phyloP scores from a whole-genome alignment of 2,329 filamentous ascomycete genomes.

The Thermochaetoides dissita region DNA sequence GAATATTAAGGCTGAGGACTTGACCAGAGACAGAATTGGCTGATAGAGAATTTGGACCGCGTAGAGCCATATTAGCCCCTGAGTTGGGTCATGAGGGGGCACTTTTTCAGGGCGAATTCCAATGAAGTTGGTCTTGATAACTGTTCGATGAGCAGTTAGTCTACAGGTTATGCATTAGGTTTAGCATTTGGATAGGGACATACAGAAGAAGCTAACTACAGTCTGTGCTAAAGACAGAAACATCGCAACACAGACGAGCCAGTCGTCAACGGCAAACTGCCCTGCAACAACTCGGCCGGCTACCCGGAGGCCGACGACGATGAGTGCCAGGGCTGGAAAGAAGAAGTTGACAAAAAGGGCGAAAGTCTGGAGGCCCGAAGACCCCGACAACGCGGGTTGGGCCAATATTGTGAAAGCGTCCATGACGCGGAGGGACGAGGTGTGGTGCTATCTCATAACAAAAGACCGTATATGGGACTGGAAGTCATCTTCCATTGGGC shows the following conservation, averaged over 20 bases:
- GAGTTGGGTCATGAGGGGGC: slow-evolving; percentile 15
- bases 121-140: slow-evolving; percentile 21
- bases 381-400: slow-evolving; percentile 7
- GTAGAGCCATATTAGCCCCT: slow-evolving; percentile 19
- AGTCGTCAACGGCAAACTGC: slow-evolving; percentile 19
- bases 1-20: slow-evolving; percentile 22
- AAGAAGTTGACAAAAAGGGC: slow-evolving; percentile 19
- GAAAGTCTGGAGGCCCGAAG: slow-evolving; percentile 17
- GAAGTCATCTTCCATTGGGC: slow-evolving; percentile 8
- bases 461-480: slow-evolving; percentile 7
- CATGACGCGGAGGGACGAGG: slow-evolving; percentile 10
- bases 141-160: slow-evolving; percentile 5
- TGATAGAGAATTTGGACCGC: slow-evolving; percentile 23
- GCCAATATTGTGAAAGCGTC: slow-evolving; percentile 10
- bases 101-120: slow-evolving; percentile 15
- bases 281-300: slow-evolving; percentile 15
- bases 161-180: not conserved
- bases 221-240: slow-evolving; percentile 19
- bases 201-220: slow-evolving; percentile 19
- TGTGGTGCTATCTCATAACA: slow-evolving; percentile 14
- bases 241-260: slow-evolving; percentile 20
- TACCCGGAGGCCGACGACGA: slow-evolving; percentile 15
- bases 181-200: slow-evolving; percentile 1
- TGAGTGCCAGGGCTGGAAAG: slow-evolving; percentile 18
- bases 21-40: slow-evolving; percentile 23